Base-by-base conservation (phyloP, 495 filamentous ascomycete species). In the Penicillium herquei region DNA sequence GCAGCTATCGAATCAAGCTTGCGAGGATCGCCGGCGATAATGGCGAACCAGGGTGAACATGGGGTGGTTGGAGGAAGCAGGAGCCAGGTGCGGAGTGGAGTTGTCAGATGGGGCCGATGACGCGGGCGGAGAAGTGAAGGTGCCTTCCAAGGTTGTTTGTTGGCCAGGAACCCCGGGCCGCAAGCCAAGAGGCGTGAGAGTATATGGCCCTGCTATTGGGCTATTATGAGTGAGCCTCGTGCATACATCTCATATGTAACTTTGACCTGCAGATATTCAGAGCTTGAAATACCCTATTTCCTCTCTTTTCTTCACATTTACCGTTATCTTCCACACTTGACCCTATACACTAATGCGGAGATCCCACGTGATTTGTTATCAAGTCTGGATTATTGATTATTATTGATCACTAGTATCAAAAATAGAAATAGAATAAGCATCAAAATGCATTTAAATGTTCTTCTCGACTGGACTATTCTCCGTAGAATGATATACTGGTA, bases 111-210 rank as follows among this genome's bases (percentile, higher is more conserved):
- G 52, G 9, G 9, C 34, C 62, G 69, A 75, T 73, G 70, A 75
- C 72, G 72, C 68, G 71, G 70, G 68, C 66, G 71, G 70, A 71
- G 70, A 66, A 61, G 56, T 48, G 26, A 39, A n/a, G 48, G 31
- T 49, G 57, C 56, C 17, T 46, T 54, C 52, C 55, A 26, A 26
- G 21, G 21, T 26, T 26, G 4, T 26, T 60, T 49, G 17, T 50
- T 32, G 39, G 54, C 34, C 57, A 60, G 61, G 57, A 57, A 64
- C 57, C 54, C 21, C 49, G 43, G 17, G 30, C 30, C 12, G 34
- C 35, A 37, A 39, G 14, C 12, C 13, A 14, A 21, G 37, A n/a
- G 6, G 9, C 21, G 21, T 26, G 21, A 26, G 21, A 26, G 2
- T 2, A 8, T 26, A 35, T 35, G 7, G 14, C 47, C 7, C 16